Percentiles rank a stretch among this genome's conserved stretches.
Conservation (phyloP, 2,329 filamentous ascomycete species). For the Rhynchosporium graminicola region DNA sequence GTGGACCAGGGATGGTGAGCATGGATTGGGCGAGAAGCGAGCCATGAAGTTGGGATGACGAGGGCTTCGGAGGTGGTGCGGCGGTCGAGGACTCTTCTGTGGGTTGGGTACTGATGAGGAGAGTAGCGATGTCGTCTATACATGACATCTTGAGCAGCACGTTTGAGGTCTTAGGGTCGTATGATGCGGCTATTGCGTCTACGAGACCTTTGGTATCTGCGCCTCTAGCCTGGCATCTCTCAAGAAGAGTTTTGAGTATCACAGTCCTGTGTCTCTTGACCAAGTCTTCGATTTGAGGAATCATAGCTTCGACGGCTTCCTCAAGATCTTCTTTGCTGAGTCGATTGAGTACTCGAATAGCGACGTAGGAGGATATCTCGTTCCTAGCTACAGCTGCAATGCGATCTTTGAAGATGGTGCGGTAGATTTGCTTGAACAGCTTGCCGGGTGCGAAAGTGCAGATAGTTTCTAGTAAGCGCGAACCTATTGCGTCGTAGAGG, state of each 20-base stretch:
- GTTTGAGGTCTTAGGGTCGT: constrained; percentile 50
- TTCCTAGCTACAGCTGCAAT: constrained; percentile 83
- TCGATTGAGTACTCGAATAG: constrained; percentile 78
- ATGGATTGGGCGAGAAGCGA: constrained; percentile 80
- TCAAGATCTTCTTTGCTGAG: constrained; percentile 84
- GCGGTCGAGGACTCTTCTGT: constrained; percentile 33
- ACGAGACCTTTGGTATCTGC: constrained; percentile 57
- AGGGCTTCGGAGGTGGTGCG: constrained; percentile 35
- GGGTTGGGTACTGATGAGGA: constrained; percentile 48
- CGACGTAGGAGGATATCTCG: constrained; percentile 86
- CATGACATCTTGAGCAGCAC: constrained; percentile 62
- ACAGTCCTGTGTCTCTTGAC: constrained; percentile 75
- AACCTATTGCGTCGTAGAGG: constrained; percentile 88
- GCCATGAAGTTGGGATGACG: constrained; percentile 69
- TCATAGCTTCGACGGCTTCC: constrained; percentile 68
- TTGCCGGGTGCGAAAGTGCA: constrained; percentile 80
- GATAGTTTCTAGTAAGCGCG: constrained; percentile 84
- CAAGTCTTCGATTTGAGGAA: constrained; percentile 71
- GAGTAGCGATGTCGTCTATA: constrained; percentile 51
- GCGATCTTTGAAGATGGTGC: constrained; percentile 74
- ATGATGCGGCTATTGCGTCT: constrained; percentile 55
- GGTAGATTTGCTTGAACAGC: constrained; percentile 85
- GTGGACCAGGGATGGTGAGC: constrained; percentile 68
- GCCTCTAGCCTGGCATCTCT: constrained; percentile 72
- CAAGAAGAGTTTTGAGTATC: constrained; percentile 79